These are phyloP conservation scores for Metarhizium sp. DNA, from an alignment of 2,329 filamentous ascomycete genomes.

Conservation along the genomic window DNA sequence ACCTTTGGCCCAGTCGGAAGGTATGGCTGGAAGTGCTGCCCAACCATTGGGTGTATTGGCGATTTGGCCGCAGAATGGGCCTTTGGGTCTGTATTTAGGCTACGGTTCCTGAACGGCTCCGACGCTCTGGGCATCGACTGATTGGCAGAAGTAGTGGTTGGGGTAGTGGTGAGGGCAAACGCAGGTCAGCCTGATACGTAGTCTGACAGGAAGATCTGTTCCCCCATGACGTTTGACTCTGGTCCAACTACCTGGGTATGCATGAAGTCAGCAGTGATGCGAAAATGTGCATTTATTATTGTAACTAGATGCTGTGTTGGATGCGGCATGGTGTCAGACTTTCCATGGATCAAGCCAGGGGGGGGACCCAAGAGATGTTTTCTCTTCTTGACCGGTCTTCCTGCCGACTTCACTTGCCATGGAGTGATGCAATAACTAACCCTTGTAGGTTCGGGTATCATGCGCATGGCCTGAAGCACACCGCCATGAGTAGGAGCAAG, in stretches of 20 bases:
- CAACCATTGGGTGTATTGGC: slow-evolving; percentile 5
- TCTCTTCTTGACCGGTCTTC: not conserved
- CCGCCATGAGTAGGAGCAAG: slow-evolving; percentile 1
- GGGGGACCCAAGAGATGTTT: not conserved
- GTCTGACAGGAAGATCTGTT: not conserved
- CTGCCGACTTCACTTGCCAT: not conserved
- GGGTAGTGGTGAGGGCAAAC: not conserved
- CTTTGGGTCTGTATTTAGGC: slow-evolving; percentile 5
- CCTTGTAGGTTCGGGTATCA: slow-evolving; percentile 1
- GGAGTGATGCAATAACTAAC: not conserved
- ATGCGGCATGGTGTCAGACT: not conserved
- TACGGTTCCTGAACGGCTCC: slow-evolving; percentile 5
- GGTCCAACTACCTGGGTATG: not conserved
- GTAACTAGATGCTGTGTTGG: not conserved
- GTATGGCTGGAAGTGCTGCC: slow-evolving; percentile 4
- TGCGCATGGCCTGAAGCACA: slow-evolving; percentile 5
- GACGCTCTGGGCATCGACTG: not conserved
- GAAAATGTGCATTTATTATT: not conserved
- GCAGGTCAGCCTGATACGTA: not conserved
- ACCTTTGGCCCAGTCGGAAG: not conserved
- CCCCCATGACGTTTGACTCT: not conserved
- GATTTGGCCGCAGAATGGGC: slow-evolving; percentile 6
- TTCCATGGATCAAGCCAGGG: not conserved
- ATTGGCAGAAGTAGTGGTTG: not conserved
- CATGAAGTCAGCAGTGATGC: not conserved